Evolutionary conservation across 169 alveolate species (phyloP).

Genomic region (Pseudocohnilembus persalinus): DNA sequence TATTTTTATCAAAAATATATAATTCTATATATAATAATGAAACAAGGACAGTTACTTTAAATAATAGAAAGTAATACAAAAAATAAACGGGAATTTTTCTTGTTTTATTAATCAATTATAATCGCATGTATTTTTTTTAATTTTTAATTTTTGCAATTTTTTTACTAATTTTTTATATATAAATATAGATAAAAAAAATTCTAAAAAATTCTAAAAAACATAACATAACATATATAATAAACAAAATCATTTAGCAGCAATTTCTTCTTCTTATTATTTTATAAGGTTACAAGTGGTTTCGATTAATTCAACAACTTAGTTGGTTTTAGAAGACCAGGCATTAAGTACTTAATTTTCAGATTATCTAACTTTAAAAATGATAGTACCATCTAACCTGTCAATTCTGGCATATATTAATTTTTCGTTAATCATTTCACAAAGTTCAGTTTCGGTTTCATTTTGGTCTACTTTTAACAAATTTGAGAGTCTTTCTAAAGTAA

Average conservation of each 20-base stretch:
- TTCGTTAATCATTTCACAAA: slow-evolving; percentile 71
- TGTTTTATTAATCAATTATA: too few relatives aligned
- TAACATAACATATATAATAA: too few relatives aligned
- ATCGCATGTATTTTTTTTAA: too few relatives aligned
- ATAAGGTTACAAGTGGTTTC: slow-evolving; percentile 72
- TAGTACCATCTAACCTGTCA: slow-evolving; percentile 64
- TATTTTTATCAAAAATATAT: too few relatives aligned
- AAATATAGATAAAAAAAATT: too few relatives aligned
- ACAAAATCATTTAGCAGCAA: not conserved
- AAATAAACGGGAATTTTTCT: too few relatives aligned
- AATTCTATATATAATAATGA: too few relatives aligned
- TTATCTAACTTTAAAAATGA: slow-evolving; percentile 51
- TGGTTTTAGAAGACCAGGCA: slow-evolving; percentile 56
- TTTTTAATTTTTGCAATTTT: too few relatives aligned
- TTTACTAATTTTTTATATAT: too few relatives aligned
- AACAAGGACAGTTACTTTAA: too few relatives aligned
- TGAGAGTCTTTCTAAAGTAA: slow-evolving; percentile 55
- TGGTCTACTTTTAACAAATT: slow-evolving; percentile 48
- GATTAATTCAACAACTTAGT: slow-evolving; percentile 48
- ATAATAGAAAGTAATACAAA: too few relatives aligned
- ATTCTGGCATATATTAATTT: slow-evolving; percentile 59
- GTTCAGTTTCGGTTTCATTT: slow-evolving; percentile 71
- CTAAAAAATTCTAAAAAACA: too few relatives aligned
- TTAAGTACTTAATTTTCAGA: slow-evolving; percentile 66
- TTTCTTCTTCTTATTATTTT: slow-evolving; percentile 60